These are phyloP conservation scores for Cucumis sativus DNA, from an alignment of 306 rosid species.

Conservation along the genomic window DNA sequence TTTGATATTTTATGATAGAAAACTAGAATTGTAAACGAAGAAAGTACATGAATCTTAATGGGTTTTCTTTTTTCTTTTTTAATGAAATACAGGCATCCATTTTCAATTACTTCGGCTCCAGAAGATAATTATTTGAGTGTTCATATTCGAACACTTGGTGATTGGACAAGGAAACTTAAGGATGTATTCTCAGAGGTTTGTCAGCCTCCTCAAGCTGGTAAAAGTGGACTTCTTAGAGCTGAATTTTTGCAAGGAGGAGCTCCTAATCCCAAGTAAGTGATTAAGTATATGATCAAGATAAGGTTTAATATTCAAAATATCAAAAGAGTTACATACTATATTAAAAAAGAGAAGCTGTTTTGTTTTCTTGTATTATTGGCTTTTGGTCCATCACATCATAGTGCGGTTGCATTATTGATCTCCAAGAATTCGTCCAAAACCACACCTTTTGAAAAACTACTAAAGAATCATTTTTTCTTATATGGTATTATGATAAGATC, in stretches of 20 bases:
- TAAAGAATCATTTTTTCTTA: neutral
- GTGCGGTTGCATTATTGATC: neutral
- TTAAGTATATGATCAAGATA: neutral
- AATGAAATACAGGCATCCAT: constrained; percentile 35
- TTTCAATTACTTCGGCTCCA: constrained; percentile 49
- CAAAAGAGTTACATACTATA: too few species aligned
- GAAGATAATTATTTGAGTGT: constrained; percentile 44
- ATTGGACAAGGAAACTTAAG: constrained; percentile 50
- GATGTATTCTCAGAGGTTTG: constrained; percentile 40
- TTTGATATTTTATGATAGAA: neutral
- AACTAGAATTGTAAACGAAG: neutral
- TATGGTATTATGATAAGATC: neutral
- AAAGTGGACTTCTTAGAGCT: constrained; percentile 43
- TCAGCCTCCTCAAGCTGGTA: constrained; percentile 40
- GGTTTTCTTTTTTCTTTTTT: too few species aligned
- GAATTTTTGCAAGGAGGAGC: constrained; percentile 24
- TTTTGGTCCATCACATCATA: neutral
- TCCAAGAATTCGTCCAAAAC: neutral
- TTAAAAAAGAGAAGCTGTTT: too few species aligned
- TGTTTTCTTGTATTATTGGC: neutral
- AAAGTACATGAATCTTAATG: neutral
- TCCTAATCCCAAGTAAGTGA: constrained; percentile 16
- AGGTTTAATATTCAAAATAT: neutral
- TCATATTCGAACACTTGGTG: constrained; percentile 46
- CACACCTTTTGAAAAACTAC: neutral